These are phyloP conservation scores for Sporothrix euskadiensis DNA, from an alignment of 2,329 filamentous ascomycete species.

Conservation along the genomic window DNA sequence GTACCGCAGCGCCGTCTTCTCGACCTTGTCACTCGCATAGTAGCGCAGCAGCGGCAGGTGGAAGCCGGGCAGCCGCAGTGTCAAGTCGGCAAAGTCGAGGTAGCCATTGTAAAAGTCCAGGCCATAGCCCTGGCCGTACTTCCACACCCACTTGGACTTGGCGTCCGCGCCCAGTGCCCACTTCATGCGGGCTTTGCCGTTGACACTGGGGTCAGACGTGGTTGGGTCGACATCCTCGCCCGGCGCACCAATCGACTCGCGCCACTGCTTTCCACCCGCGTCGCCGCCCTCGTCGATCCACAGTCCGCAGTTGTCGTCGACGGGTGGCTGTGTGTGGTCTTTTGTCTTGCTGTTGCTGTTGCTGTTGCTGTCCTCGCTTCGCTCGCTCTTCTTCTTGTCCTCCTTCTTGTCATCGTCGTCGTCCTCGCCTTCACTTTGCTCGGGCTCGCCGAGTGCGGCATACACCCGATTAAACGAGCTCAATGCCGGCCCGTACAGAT, in stretches of 20 bases:
- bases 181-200: slow-evolving; percentile 56
- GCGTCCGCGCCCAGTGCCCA: slow-evolving; percentile 54
- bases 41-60: slow-evolving; percentile 72
- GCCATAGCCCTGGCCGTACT: slow-evolving; percentile 54
- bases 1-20: slow-evolving; percentile 62
- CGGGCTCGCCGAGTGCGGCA: slow-evolving; percentile 56
- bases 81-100: slow-evolving; percentile 76
- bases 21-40: slow-evolving; percentile 76
- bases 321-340: slow-evolving; percentile 38
- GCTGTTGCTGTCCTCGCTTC: not conserved
- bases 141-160: slow-evolving; percentile 57
- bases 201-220: slow-evolving; percentile 47
- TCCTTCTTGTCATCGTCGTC: slow-evolving; percentile 34
- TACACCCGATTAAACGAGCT: slow-evolving; percentile 77
- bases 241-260: slow-evolving; percentile 54
- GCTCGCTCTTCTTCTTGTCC: not conserved
- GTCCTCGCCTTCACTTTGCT: not conserved
- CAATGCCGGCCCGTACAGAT: slow-evolving; percentile 79
- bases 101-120: slow-evolving; percentile 87
- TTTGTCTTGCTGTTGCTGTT: too few relatives aligned
- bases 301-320: slow-evolving; percentile 46
- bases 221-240: slow-evolving; percentile 41
- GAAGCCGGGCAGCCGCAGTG: slow-evolving; percentile 71
- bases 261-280: slow-evolving; percentile 51
- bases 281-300: slow-evolving; percentile 68